These are phyloP conservation scores for Epithele typhae DNA, from an alignment of 768 basidiomycete genomes.

Conservation along the genomic window DNA sequence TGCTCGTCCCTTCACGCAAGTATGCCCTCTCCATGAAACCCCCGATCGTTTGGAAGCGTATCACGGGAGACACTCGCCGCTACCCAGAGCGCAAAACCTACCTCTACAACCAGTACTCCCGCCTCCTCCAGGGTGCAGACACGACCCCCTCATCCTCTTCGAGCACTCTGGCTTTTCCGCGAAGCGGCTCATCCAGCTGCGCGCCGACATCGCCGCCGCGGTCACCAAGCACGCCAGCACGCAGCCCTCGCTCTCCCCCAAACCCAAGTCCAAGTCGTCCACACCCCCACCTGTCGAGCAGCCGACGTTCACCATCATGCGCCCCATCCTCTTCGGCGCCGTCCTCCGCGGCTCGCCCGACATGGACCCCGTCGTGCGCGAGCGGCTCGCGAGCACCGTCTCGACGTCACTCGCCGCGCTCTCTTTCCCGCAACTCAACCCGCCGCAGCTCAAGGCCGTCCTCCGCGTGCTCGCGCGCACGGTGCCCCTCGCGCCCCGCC, in stretches of 20 bases:
- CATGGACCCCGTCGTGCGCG: constrained; percentile 43
- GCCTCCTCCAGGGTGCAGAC: constrained; percentile 56
- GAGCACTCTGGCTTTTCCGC: constrained; percentile 74
- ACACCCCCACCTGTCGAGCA: constrained; percentile 16
- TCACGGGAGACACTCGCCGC: constrained; percentile 50
- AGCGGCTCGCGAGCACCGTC: constrained; percentile 51
- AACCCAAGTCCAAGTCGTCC: constrained; percentile 30
- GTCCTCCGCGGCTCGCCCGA: constrained; percentile 59
- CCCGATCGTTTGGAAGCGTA: constrained; percentile 47
- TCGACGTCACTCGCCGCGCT: constrained; percentile 64
- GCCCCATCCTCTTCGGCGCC: constrained; percentile 77
- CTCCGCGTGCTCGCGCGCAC: constrained; percentile 63
- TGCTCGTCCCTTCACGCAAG: constrained; percentile 6
- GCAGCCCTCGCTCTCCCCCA: constrained; percentile 23
- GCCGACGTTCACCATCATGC: constrained; percentile 65
- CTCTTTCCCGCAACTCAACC: constrained; percentile 61
- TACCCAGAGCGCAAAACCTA: constrained; percentile 78
- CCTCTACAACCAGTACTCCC: constrained; percentile 76
- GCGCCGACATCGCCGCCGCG: constrained; percentile 62
- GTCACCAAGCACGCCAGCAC: constrained; percentile 34
- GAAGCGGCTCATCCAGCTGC: constrained; percentile 59
- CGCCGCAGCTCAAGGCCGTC: constrained; percentile 65
- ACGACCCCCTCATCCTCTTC: constrained; percentile 72
- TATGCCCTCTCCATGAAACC: constrained; percentile 13
- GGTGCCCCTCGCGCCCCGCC: constrained; percentile 57